These are phyloP conservation scores for Lojkania enalia DNA, from an alignment of 2,329 filamentous ascomycete species.

Conservation along the genomic window DNA sequence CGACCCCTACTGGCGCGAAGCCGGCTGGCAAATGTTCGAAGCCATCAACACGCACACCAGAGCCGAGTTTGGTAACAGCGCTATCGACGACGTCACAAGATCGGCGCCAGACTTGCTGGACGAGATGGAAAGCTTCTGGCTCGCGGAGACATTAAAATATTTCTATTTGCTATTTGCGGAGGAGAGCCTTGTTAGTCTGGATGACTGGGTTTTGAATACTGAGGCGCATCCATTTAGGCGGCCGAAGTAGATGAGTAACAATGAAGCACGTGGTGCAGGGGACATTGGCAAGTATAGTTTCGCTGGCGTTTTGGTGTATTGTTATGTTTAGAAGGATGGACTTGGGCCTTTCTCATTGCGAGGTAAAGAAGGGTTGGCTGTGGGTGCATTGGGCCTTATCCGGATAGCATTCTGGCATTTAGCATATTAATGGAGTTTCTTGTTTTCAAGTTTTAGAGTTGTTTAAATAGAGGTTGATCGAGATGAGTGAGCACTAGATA, in stretches of 20 bases:
- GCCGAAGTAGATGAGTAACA: conserved; percentile 19
- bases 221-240: conserved; percentile 50
- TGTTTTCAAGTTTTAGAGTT: too few species aligned
- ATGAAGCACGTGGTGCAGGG: too few species aligned
- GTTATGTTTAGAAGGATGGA: too few species aligned
- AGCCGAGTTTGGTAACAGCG: conserved; percentile 65
- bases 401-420: too few species aligned
- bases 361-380: too few species aligned
- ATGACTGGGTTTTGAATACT: conserved; percentile 65
- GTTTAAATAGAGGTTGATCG: too few species aligned
- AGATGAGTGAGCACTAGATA: too few species aligned
- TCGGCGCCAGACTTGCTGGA: conserved; percentile 53
- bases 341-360: too few species aligned
- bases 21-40: conserved; percentile 75
- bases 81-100: conserved; percentile 67
- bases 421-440: too few species aligned
- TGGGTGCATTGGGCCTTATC: too few species aligned
- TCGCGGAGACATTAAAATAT: conserved; percentile 70
- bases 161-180: conserved; percentile 67
- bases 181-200: conserved; percentile 61
- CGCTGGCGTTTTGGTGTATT: too few species aligned
- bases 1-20: conserved; percentile 65
- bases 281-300: too few species aligned
- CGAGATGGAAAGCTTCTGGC: conserved; percentile 77
- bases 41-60: conserved; percentile 64